These are phyloP conservation scores for Albugo candida DNA, from an alignment of 352 stramenopile genomes.

Conservation along the genomic window DNA sequence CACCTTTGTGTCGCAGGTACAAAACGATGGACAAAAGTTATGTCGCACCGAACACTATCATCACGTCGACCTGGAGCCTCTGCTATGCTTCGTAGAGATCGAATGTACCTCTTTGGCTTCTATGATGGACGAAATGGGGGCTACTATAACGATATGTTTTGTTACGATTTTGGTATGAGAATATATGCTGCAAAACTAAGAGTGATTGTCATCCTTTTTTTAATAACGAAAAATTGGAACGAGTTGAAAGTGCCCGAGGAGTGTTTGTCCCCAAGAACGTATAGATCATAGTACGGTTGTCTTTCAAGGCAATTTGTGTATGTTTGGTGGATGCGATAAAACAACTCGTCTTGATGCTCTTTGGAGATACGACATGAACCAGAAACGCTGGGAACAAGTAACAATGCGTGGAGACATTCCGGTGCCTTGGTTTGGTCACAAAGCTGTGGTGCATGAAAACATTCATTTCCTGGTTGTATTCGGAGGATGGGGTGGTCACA, in stretches of 20 bases:
- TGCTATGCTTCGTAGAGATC: slow-evolving; percentile 58
- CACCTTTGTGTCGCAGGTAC: slow-evolving; percentile 7
- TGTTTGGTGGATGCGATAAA: no score
- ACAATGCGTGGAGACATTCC: no score
- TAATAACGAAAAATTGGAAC: slow-evolving; percentile 36
- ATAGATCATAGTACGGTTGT: slow-evolving; percentile 80
- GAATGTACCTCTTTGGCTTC: slow-evolving; percentile 81
- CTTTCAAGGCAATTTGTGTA: slow-evolving; percentile 55
- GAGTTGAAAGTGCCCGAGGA: no score
- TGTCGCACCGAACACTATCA: slow-evolving; percentile 36
- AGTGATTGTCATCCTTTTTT: neutral
- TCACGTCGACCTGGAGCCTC: slow-evolving; percentile 55
- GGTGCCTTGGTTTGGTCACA: slow-evolving; percentile 71
- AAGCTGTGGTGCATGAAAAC: slow-evolving; percentile 44
- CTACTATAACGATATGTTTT: slow-evolving; percentile 81
- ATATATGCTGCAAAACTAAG: slow-evolving; percentile 12
- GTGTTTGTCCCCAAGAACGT: slow-evolving; percentile 38
- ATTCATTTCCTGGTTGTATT: slow-evolving; percentile 74
- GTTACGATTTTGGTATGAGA: no score
- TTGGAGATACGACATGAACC: no score
- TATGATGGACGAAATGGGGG: slow-evolving; percentile 78
- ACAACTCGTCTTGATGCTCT: no score
- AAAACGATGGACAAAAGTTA: slow-evolving; percentile 51
- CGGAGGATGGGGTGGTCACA: slow-evolving; percentile 68
- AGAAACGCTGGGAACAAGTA: no score